These are phyloP conservation scores for Hawksworthiomyces lignivorus DNA, from an alignment of 2,329 filamentous ascomycete species.

Conservation along the genomic window DNA sequence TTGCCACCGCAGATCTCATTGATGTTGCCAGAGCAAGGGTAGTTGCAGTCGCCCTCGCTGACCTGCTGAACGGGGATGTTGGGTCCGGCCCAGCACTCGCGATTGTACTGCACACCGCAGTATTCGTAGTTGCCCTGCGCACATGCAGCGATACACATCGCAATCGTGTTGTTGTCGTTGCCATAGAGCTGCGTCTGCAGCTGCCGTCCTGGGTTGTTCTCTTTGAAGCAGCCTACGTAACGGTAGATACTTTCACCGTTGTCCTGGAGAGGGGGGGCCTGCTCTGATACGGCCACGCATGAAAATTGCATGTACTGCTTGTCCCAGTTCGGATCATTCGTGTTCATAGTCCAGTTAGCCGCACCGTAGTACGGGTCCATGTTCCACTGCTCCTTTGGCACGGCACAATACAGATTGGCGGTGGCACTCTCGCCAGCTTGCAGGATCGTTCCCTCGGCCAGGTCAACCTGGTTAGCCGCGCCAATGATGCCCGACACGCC, in stretches of 20 bases:
- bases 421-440: constrained; percentile 41
- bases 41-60: constrained; percentile 42
- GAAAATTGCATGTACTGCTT: constrained; percentile 46
- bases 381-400: constrained; percentile 51
- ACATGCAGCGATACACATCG: constrained; percentile 38
- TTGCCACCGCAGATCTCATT: constrained; percentile 48
- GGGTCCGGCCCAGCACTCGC: constrained; percentile 49
- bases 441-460: constrained; percentile 48
- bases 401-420: constrained; percentile 46
- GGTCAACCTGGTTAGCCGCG: constrained; percentile 47
- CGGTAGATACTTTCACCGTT: constrained; percentile 40
- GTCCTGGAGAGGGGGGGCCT: constrained; percentile 39
- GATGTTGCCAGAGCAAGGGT: constrained; percentile 39
- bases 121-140: constrained; percentile 28
- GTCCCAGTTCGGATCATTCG: constrained; percentile 42
- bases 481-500: constrained; percentile 46
- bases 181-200: constrained; percentile 34
- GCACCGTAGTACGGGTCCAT: constrained; percentile 38
- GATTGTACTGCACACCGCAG: constrained; percentile 41
- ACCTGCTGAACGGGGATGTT: constrained; percentile 36
- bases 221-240: constrained; percentile 48
- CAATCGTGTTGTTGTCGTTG: constrained; percentile 33
- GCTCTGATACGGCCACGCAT: constrained; percentile 44
- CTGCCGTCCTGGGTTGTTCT: constrained; percentile 48
- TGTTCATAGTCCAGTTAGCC: constrained; percentile 50